These are phyloP conservation scores for Dryas alaskensis DNA, from an alignment of 306 rosid species.

Conservation along the genomic window DNA sequence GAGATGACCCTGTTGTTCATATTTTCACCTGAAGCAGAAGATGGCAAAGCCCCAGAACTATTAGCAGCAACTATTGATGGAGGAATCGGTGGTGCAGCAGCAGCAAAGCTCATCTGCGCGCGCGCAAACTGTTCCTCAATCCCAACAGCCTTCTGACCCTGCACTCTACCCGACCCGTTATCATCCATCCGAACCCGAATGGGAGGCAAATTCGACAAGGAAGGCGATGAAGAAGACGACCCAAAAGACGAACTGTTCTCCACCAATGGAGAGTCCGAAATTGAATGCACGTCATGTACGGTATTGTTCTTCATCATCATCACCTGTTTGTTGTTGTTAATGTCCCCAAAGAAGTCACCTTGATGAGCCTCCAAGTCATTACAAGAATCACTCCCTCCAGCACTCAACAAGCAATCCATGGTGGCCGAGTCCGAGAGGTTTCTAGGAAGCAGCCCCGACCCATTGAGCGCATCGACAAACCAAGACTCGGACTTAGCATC, in stretches of 20 bases:
- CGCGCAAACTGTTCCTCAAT: slow-evolving; percentile 67
- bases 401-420: slow-evolving; percentile 45
- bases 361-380: slow-evolving; percentile 56
- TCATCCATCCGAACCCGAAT: slow-evolving; percentile 75
- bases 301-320: slow-evolving; percentile 26
- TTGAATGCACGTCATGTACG: slow-evolving; percentile 42
- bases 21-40: slow-evolving; percentile 37
- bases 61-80: slow-evolving; percentile 14
- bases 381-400: slow-evolving; percentile 57
- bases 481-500: slow-evolving; percentile 86
- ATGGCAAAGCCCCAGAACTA: slow-evolving; percentile 18
- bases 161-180: slow-evolving; percentile 39
- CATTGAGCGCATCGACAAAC: slow-evolving; percentile 91
- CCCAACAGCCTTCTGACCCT: slow-evolving; percentile 44
- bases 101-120: slow-evolving; percentile 47
- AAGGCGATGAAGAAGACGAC: slow-evolving; percentile 65
- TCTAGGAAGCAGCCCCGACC: slow-evolving; percentile 49
- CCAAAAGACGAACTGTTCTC: slow-evolving; percentile 54
- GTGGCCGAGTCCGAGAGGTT: slow-evolving; percentile 68
- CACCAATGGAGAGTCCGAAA: slow-evolving; percentile 53
- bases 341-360: slow-evolving; percentile 30
- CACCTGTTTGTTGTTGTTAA: slow-evolving; percentile 33
- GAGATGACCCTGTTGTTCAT: slow-evolving; percentile 46
- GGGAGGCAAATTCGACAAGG: slow-evolving; percentile 77
- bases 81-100: slow-evolving; percentile 28